A percentile compares a stretch with the other conserved stretches of the same genome.
Evolutionary conservation across 2,329 filamentous ascomycete genomes (phyloP).

Genomic region (Cladophialophora exuberans): DNA sequence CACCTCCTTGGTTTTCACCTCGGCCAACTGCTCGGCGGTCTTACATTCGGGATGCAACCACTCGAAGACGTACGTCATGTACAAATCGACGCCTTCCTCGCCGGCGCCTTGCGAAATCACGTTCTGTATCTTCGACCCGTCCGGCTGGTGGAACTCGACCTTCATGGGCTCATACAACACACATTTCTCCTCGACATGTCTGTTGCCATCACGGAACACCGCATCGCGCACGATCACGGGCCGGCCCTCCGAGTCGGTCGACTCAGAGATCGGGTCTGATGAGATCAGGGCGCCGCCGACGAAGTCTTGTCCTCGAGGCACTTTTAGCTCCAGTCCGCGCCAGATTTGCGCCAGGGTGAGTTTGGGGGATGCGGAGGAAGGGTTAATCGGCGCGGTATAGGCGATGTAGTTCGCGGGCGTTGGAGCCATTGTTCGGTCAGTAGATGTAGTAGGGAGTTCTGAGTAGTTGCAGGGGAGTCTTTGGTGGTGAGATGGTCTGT

Average conservation of each 20-base stretch:
- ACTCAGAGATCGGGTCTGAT: conserved; percentile 30
- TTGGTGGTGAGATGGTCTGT: neutral
- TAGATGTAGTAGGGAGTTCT: neutral
- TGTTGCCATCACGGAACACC: conserved; percentile 33
- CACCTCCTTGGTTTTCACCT: conserved; percentile 25
- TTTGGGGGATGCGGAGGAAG: conserved; percentile 34
- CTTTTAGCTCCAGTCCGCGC: conserved; percentile 38
- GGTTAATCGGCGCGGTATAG: conserved; percentile 44
- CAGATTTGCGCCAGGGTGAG: conserved; percentile 43
- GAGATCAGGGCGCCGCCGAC: conserved; percentile 35
- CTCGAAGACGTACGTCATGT: conserved; percentile 47
- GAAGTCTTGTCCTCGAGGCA: conserved; percentile 36
- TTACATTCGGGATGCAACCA: conserved; percentile 40
- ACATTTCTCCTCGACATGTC: conserved; percentile 33
- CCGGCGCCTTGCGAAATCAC: conserved; percentile 39
- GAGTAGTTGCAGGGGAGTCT: neutral
- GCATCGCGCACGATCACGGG: conserved; percentile 35
- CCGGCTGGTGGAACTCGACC: conserved; percentile 35
- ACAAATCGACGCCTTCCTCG: conserved; percentile 41
- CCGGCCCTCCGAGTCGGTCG: conserved; percentile 24
- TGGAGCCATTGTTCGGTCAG: neutral
- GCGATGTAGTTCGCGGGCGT: conserved; percentile 40
- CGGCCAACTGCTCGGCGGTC: conserved; percentile 18
- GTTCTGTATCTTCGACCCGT: conserved; percentile 37
- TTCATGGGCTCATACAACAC: conserved; percentile 33